These are phyloP conservation scores for Candida namnaoensis DNA, from an alignment of 805 yeast species.

Conservation along the genomic window DNA sequence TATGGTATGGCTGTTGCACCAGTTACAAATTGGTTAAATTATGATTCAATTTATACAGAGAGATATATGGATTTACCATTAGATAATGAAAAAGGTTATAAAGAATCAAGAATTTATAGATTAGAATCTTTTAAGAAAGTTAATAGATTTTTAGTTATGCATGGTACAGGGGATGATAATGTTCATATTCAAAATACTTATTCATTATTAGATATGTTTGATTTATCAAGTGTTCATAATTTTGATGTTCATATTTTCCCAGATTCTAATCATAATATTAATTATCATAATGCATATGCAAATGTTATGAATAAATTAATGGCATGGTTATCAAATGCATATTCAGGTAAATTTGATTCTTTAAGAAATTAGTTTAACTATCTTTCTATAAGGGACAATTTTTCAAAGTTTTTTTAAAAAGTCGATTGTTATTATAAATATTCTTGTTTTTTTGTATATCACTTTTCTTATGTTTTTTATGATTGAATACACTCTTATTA, in stretches of 20 bases:
- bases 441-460: too few species aligned
- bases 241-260: constrained; percentile 88
- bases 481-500: too few species aligned
- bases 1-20: constrained; percentile 84
- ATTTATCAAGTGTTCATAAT: constrained; percentile 45
- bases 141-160: constrained; percentile 57
- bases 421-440: too few species aligned
- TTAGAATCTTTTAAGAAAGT: constrained; percentile 35
- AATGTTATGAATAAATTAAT: constrained; percentile 66
- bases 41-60: constrained; percentile 76
- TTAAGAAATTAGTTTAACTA: background rate
- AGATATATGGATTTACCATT: constrained; percentile 57
- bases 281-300: constrained; percentile 67
- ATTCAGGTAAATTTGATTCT: constrained; percentile 27
- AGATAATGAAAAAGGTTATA: constrained; percentile 40
- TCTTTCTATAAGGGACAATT: too few species aligned
- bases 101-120: constrained; percentile 33
- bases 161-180: constrained; percentile 81
- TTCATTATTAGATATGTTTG: constrained; percentile 51
- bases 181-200: constrained; percentile 71
- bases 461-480: too few species aligned
- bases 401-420: too few species aligned
- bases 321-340: constrained; percentile 61
- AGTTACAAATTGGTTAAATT: constrained; percentile 69
- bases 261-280: constrained; percentile 84